phyloP scores from a whole-genome alignment of 139 green algal species.

The Ostreobium quekettii region DNA sequence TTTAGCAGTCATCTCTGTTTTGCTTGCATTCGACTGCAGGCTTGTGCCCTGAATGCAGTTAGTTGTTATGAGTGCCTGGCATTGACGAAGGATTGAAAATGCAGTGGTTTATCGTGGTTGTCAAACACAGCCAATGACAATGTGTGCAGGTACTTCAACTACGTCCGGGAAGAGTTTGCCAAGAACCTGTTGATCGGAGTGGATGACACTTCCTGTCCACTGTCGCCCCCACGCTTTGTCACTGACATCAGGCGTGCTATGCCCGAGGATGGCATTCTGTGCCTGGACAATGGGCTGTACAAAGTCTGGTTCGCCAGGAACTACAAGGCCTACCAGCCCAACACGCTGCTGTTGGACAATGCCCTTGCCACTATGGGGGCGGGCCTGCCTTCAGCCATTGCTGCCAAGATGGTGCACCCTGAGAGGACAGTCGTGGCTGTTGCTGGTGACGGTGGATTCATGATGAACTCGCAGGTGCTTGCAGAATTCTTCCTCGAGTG shows the following conservation, averaged over 20 bases:
- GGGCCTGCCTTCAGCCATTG: constrained; percentile 33
- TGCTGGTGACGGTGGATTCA: constrained; percentile 34
- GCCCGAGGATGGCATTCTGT: constrained; percentile 29
- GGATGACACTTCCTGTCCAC: constrained; percentile 20
- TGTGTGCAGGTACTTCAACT: constrained; percentile 24
- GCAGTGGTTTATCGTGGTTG: too few species aligned
- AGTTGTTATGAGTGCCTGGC: too few species aligned
- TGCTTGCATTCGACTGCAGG: too few species aligned
- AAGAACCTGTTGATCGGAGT: constrained; percentile 19
- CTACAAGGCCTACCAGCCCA: constrained; percentile 30
- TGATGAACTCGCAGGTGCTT: constrained; percentile 29
- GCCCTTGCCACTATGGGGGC: constrained; percentile 38
- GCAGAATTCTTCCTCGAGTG: too few species aligned
- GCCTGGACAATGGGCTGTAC: constrained; percentile 36
- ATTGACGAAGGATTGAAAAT: too few species aligned
- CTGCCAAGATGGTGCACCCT: constrained; percentile 28
- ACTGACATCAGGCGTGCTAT: constrained; percentile 13
- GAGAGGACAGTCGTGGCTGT: constrained; percentile 34
- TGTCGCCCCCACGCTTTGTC: constrained; percentile 28
- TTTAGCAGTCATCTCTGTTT: too few species aligned
- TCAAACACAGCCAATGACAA: too few species aligned
- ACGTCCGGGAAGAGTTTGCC: constrained; percentile 27
- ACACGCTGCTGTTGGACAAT: constrained; percentile 38
- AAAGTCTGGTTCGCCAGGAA: constrained; percentile 38
- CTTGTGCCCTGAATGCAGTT: too few species aligned